Evolutionary conservation across 2,329 filamentous ascomycete species (phyloP), one percentile per base, ranked within the genome.

Genomic region (Didymella segeticola): DNA sequence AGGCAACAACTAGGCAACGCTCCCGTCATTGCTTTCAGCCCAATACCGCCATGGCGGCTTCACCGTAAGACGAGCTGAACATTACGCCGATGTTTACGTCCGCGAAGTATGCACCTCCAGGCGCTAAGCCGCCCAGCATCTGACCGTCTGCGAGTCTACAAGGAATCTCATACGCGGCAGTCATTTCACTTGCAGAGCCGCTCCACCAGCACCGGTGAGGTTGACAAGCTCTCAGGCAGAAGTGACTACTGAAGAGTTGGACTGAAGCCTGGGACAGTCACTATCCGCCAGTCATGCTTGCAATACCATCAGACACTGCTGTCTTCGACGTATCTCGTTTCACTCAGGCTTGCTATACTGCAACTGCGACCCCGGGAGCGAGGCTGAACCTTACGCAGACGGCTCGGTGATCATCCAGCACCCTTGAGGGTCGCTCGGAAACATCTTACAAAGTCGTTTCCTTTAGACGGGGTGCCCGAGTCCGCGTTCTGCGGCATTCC

Each of bases 131-230:
- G 54, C 36, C 53, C 39, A 56, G 48, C 58, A 60, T 68, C 60
- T 69, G 66, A 67, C 62, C 46, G 52, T 58, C 27, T 63, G 62
- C 62, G 62, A 63, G 31, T 38, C 26, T 43, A 43, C 43, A 33
- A 42, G n/a, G 46, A 46, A 58, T 12, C 55, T 31, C 14, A 45
- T 47, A 53, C 43, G 47, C 49, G 34, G 41, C 39, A 37, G 50
- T 26, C 43, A 49, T 34, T 58, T 38, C 22, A 56, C 51, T 31
- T 61, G 50, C 42, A 54, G 15, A n/a, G 27, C 37, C 39, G 31
- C 58, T 64, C 70, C 70, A 69, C 69, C 38, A 60, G 63, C 51
- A 71, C 70, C 71, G 70, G 71, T 72, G 62, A 68, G 43, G 26
- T 57, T 53, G n/a, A 42, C 49, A 31, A 47, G n/a, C 31, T 38